A percentile compares a stretch with the other conserved stretches of the same genome.
These are phyloP conservation scores for Sporothrix pallida DNA, from an alignment of 2,329 filamentous ascomycete species.

Conservation along the genomic window DNA sequence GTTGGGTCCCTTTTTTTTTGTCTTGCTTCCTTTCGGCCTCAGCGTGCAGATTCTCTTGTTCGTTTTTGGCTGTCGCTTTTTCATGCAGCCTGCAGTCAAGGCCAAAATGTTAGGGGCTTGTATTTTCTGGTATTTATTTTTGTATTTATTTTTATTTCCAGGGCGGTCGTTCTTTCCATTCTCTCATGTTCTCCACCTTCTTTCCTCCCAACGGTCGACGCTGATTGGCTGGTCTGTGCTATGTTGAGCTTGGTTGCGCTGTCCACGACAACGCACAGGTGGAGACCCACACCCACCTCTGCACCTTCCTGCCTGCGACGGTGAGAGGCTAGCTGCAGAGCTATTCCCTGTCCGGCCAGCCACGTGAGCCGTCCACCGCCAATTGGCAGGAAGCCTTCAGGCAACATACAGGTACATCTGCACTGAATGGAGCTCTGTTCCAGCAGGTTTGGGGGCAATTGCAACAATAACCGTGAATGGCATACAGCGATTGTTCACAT, in stretches of 20 bases:
- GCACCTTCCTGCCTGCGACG: slow-evolving; percentile 15
- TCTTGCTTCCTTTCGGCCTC: slow-evolving; percentile 19
- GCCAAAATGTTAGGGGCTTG: slow-evolving; percentile 25
- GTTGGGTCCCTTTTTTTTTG: slow-evolving; percentile 32
- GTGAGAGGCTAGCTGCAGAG: slow-evolving; percentile 25
- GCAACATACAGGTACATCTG: slow-evolving; percentile 24
- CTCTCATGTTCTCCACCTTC: slow-evolving; percentile 28
- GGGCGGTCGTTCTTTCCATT: slow-evolving; percentile 27
- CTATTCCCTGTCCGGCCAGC: slow-evolving; percentile 32
- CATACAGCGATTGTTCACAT: not conserved
- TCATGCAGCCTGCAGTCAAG: slow-evolving; percentile 32
- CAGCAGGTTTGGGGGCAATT: not conserved
- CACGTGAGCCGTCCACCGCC: slow-evolving; percentile 29
- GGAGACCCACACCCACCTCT: slow-evolving; percentile 26
- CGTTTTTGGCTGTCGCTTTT: slow-evolving; percentile 28
- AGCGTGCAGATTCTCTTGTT: slow-evolving; percentile 23
- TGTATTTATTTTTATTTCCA: slow-evolving; percentile 33
- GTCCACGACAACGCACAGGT: slow-evolving; percentile 33
- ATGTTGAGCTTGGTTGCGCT: slow-evolving; percentile 33
- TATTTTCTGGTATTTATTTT: slow-evolving; percentile 35
- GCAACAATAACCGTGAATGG: not conserved
- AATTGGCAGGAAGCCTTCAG: not conserved
- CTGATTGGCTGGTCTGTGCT: slow-evolving; percentile 27
- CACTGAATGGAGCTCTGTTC: slow-evolving; percentile 13
- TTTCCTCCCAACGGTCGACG: slow-evolving; percentile 8